Percentiles rank a stretch among this genome's conserved stretches.
Evolutionary conservation across 257 asterid species (phyloP).

Genomic region (Solanum bulbocastanum): DNA sequence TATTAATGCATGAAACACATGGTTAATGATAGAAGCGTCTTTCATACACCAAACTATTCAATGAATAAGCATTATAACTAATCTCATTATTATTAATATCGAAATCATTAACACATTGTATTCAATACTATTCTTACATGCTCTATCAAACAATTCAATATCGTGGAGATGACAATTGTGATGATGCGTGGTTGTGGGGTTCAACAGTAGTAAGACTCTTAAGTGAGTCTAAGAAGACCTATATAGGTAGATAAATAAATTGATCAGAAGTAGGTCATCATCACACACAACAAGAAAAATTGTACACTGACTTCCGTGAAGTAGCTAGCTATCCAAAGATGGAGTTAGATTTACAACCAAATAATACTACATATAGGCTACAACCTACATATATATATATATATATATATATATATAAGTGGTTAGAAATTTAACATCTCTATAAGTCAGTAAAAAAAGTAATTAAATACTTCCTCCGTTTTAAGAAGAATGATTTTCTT

Average conservation of each 20-base stretch:
- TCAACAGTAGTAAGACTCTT: neutral
- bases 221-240: neutral
- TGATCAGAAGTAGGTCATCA: constrained; percentile 7
- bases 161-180: neutral
- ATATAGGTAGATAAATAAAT: neutral
- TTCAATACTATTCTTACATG: no score
- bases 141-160: neutral
- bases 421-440: neutral
- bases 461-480: neutral
- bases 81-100: no score
- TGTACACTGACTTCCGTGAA: constrained; percentile 17
- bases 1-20: no score
- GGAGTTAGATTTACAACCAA: constrained; percentile 10
- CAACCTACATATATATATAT: neutral
- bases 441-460: constrained; percentile 7
- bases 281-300: constrained; percentile 15
- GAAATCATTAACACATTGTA: no score
- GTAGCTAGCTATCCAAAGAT: constrained; percentile 5
- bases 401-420: neutral
- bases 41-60: no score
- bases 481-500: no score
- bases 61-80: no score
- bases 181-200: neutral
- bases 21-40: no score
- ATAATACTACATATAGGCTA: constrained; percentile 14